Evolutionary conservation across 805 yeast species (phyloP).

Genomic region (Cyberlindnera maritima): DNA sequence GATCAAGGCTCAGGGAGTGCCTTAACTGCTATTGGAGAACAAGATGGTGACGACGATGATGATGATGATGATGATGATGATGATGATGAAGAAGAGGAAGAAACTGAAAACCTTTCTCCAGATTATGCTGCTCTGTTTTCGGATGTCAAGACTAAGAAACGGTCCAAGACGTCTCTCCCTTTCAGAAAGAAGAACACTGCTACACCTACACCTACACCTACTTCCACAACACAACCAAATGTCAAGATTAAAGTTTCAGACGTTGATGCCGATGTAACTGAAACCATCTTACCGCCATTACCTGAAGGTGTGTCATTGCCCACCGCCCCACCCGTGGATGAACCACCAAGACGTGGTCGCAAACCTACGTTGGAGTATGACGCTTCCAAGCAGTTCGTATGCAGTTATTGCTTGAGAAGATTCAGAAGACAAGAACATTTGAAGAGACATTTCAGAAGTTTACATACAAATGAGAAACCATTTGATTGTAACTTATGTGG

Average conservation of each 20-base stretch:
- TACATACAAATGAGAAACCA: slow-evolving; percentile 74
- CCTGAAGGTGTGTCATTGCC: slow-evolving; percentile 11
- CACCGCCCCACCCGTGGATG: slow-evolving; percentile 14
- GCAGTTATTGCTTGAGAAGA: slow-evolving; percentile 60
- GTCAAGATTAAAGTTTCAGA: neutral
- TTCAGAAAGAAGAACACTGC: slow-evolving; percentile 2
- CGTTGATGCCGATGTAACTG: neutral
- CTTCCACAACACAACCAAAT: too few relatives aligned
- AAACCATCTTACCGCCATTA: slow-evolving; percentile 8
- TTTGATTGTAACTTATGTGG: slow-evolving; percentile 59
- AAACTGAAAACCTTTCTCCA: slow-evolving; percentile 24
- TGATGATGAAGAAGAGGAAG: slow-evolving; percentile 1
- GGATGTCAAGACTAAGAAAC: slow-evolving; percentile 22
- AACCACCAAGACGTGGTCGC: slow-evolving; percentile 56
- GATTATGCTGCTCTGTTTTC: slow-evolving; percentile 32
- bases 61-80: slow-evolving; percentile 4
- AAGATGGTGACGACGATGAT: neutral
- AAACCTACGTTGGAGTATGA: slow-evolving; percentile 62
- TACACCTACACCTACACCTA: neutral
- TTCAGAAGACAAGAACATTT: slow-evolving; percentile 78
- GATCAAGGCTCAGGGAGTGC: too few relatives aligned
- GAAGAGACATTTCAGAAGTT: slow-evolving; percentile 68
- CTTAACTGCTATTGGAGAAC: neutral
- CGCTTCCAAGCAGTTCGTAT: slow-evolving; percentile 53
- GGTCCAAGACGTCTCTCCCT: slow-evolving; percentile 17